Percentiles rank a stretch among this genome's conserved stretches.
Evolutionary conservation across 768 basidiomycete species (phyloP).

Genomic region (Rhizopogon vesiculosus): DNA sequence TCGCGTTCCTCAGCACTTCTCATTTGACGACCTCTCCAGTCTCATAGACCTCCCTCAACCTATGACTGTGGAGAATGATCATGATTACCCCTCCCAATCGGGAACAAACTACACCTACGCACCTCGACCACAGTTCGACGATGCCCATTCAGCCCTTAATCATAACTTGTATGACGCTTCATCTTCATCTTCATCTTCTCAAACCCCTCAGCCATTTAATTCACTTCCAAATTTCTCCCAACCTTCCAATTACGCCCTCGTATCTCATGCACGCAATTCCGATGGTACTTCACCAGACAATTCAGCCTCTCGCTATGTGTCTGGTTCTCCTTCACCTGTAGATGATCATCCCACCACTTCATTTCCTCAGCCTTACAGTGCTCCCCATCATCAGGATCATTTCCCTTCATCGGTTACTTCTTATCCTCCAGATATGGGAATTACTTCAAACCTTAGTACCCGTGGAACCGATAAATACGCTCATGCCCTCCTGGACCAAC

Average conservation of each 20-base stretch:
- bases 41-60: slow-evolving; percentile 22
- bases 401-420: slow-evolving; percentile 39
- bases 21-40: slow-evolving; percentile 21
- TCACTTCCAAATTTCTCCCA: slow-evolving; percentile 13
- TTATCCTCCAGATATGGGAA: slow-evolving; percentile 36
- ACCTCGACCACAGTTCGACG: slow-evolving; percentile 22
- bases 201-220: slow-evolving; percentile 8
- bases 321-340: slow-evolving; percentile 42
- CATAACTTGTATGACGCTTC: slow-evolving; percentile 28
- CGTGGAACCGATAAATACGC: slow-evolving; percentile 32
- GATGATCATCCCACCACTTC: slow-evolving; percentile 34
- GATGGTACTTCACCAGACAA: slow-evolving; percentile 5
- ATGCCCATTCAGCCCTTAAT: slow-evolving; percentile 25
- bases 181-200: slow-evolving; percentile 8
- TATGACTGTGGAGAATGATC: slow-evolving; percentile 33
- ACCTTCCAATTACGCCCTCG: slow-evolving; percentile 13
- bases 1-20: slow-evolving; percentile 8
- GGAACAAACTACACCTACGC: slow-evolving; percentile 30
- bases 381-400: slow-evolving; percentile 40
- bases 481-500: slow-evolving; percentile 44
- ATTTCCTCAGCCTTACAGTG: slow-evolving; percentile 36
- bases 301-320: slow-evolving; percentile 16
- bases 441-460: slow-evolving; percentile 26
- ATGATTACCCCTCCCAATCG: slow-evolving; percentile 25
- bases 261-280: slow-evolving; percentile 14